Evolutionary conservation across 2,329 filamentous ascomycete genomes (phyloP), one percentile per base, ranked within the genome.

Genomic region (Dactylellina leptospora): DNA sequence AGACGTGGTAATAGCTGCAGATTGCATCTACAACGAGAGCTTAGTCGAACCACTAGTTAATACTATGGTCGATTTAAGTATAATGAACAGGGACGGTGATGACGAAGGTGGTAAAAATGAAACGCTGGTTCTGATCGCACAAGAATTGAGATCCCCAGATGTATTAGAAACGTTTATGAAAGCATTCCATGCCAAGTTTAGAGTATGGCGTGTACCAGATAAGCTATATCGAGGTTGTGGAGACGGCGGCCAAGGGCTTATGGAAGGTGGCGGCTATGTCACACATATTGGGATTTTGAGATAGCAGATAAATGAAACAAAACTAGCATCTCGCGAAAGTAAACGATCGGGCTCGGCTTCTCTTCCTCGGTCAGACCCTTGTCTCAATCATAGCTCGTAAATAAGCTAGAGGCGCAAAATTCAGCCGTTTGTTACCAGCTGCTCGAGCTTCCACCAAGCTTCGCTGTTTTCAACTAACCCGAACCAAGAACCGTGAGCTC

Each of bases 1-100:
- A 75, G 90, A 96, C 77, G 80, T 87, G 11, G 82, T 97, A 9
- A 79, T 97, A 33, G 92, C 92, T 2, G 96, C 92, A 78, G 95
- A 99, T 80, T 97, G 93, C 80, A 89, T 99, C 75, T 99, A 96
- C 82, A 99, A 97, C 80, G 91, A 96, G 75, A 86, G 90, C 1
- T 85, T 97, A 2, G 86, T 97, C 22, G 82, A 85, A 44, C 92
- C 93, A 0, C 86, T 97, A 51, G 90, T 95, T n/a, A 85, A 88
- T 76, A 90, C 91, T 0, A 96, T 91, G 78, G 86, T 83, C 4
- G 90, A 96, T 74, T 84, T 88, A 22, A 96, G 92, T 79, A 81
- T 81, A 8, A 79, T 93, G 13, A 64, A 42, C 11, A 61, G 23
- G 18, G 28, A 45, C 20, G 20, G 16, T n/a, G 25, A 28, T 25